Evolutionary conservation across 2,329 filamentous ascomycete genomes (phyloP), one percentile per base, ranked within the genome.

Genomic region (Ceratocystis eucalypticola): DNA sequence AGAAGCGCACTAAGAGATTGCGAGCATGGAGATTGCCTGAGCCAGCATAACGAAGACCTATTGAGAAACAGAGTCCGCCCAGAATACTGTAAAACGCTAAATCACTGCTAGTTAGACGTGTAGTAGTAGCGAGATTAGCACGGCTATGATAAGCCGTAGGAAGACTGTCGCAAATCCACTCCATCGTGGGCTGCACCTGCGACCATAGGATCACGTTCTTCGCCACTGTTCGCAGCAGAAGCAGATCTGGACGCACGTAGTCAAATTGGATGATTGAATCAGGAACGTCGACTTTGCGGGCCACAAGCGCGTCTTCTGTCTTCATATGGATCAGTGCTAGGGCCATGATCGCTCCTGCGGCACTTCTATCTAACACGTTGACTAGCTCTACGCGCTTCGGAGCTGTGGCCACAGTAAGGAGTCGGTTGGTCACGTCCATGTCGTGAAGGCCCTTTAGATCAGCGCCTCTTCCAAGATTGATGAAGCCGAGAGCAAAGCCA

Each of bases 291-390:
- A 99, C 87, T 77, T 96, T 97, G 66, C 87, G 85, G 2, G 94
- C 94, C 22, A 99, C 83, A 17, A 89, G 85, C 68, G 84, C 82
- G 73, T 99, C 90, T 69, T 95, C 90, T 0, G 93, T 94, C 76
- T 97, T 97, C 90, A 99, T 94, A 75, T 93, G 99, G 41, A 99
- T 93, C 65, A 99, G 82, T 1, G 91, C 85, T 67, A 96, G 81
- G 0, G 94, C 93, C 71, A 97, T 84, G 6, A 95, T 91, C 1
- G 94, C 93, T n/a, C 89, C 94, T 1, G 95, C 89, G 8, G 91
- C 94, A 5, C 93, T 92, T 71, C 93, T 88, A 73, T 99, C 95
- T 2, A 97, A 82, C 8, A 97, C 86, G 72, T 99, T 93, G 28
- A 96, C 91, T 46, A 96, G 82, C 71, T 96, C 88, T 12, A 97